phyloP scores from a whole-genome alignment of 129 eudicot genomes.

The Flaveria sonorensis region DNA sequence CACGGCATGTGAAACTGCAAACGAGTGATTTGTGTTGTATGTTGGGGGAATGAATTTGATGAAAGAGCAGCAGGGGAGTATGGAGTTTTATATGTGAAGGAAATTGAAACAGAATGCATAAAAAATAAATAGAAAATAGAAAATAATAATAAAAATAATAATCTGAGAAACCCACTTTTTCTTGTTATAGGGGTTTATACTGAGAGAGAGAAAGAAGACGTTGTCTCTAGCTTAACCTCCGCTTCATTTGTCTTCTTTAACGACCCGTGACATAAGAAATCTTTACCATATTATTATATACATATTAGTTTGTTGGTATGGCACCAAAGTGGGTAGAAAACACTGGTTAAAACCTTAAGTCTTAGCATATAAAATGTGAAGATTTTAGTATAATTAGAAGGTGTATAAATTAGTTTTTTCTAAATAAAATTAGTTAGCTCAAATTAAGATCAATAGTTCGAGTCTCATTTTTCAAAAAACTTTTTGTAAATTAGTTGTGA shows the following conservation, averaged over 20 bases:
- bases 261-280: constrained; percentile 21
- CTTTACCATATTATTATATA: neutral
- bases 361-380: no score
- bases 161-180: constrained; percentile 33
- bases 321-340: no score
- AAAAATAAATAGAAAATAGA: neutral
- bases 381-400: no score
- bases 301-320: neutral
- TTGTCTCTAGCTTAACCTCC: constrained; percentile 11
- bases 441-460: no score
- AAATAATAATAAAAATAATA: constrained; percentile 2
- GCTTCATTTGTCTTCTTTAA: constrained; percentile 18
- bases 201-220: neutral
- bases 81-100: constrained; percentile 30
- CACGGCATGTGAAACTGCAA: constrained; percentile 7
- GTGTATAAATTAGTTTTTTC: no score
- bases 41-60: constrained; percentile 26
- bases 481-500: no score
- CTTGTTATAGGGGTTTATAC: constrained; percentile 15
- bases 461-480: no score
- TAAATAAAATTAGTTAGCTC: no score
- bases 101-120: neutral
- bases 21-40: constrained; percentile 15
- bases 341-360: no score
- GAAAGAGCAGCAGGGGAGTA: constrained; percentile 17